These are phyloP conservation scores for Aegilops sharonensis DNA, from an alignment of 176 grass and related monocot genomes.

Conservation along the genomic window DNA sequence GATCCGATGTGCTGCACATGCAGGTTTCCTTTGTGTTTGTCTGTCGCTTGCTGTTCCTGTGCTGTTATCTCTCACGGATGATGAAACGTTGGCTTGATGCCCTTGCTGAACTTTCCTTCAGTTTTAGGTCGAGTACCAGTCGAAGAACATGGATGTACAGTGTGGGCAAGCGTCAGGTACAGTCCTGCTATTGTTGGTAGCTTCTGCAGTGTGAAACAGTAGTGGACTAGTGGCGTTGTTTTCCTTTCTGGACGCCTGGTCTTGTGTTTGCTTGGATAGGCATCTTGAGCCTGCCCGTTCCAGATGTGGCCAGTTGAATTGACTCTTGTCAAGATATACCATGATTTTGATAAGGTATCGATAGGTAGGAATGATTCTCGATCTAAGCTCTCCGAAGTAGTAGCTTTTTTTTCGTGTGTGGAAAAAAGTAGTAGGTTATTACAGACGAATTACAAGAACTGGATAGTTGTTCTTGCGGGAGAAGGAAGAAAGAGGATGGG, in stretches of 20 bases:
- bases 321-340: too few relatives aligned
- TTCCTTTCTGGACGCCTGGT: not conserved
- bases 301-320: not conserved
- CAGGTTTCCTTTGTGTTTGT: not conserved
- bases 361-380: too few relatives aligned
- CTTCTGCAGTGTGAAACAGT: not conserved
- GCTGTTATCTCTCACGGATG: not conserved
- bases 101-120: not conserved
- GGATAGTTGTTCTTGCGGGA: too few relatives aligned
- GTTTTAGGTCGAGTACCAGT: not conserved
- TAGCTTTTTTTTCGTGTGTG: too few relatives aligned
- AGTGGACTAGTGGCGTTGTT: not conserved
- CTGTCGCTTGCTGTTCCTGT: not conserved
- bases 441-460: too few relatives aligned
- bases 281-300: not conserved
- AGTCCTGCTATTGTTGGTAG: not conserved
- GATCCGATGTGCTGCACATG: not conserved
- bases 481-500: too few relatives aligned
- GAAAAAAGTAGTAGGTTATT: too few relatives aligned
- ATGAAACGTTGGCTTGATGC: not conserved
- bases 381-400: too few relatives aligned
- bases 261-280: not conserved
- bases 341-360: too few relatives aligned
- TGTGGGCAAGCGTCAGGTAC: not conserved
- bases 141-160: slow-evolving; percentile 21